Conservation (phyloP, 305 asterid species). For the Fraxinus baroniana region DNA sequence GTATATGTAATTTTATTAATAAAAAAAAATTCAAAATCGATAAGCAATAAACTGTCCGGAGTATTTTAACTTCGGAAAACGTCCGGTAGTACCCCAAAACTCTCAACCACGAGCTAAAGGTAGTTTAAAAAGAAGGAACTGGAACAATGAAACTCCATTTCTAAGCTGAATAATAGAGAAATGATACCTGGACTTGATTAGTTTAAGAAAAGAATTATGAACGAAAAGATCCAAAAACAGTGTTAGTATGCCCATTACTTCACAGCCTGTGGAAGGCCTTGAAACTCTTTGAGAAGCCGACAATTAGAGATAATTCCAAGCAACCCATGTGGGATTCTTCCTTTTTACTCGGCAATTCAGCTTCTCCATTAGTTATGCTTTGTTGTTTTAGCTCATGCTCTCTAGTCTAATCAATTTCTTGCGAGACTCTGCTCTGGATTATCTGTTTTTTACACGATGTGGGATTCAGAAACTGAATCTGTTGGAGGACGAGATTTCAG, state of each 20-base stretch:
- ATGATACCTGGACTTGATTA: constrained; percentile 13
- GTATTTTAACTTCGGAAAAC: no score
- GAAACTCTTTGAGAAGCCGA: constrained; percentile 47
- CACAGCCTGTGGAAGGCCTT: constrained; percentile 63
- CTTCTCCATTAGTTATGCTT: background rate
- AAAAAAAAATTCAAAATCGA: no score
- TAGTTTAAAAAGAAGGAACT: background rate
- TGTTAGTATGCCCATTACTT: constrained; percentile 60
- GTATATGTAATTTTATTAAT: no score
- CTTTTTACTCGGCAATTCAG: constrained; percentile 30
- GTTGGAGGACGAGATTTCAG: constrained; percentile 53
- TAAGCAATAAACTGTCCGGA: no score
- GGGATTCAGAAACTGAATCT: constrained; percentile 83
- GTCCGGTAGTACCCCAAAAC: background rate
- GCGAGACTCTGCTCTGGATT: constrained; percentile 16
- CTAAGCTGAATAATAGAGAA: background rate
- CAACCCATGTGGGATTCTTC: constrained; percentile 69
- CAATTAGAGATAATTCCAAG: constrained; percentile 60
- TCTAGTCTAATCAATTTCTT: constrained; percentile 13
- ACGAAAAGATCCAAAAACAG: constrained; percentile 41
- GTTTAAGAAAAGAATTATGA: constrained; percentile 20
- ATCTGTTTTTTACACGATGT: constrained; percentile 39
- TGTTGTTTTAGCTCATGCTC: constrained; percentile 2
- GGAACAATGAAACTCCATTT: background rate
- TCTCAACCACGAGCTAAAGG: background rate